Conservation (phyloP, 2,329 filamentous ascomycete genomes). For the Aureobasidium uvarum region DNA sequence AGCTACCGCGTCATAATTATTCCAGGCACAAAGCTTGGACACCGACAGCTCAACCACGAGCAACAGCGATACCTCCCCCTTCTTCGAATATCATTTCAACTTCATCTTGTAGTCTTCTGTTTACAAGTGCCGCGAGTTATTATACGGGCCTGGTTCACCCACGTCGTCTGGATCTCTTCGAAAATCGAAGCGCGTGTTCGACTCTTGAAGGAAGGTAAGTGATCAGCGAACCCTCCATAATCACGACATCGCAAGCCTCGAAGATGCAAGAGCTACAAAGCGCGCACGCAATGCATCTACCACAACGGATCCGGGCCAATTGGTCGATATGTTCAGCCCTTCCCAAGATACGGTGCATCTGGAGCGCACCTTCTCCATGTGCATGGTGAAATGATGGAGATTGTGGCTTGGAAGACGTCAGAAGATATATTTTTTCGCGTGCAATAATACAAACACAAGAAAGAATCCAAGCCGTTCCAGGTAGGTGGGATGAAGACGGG, state of each 20-base stretch:
- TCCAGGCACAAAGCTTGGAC: neutral
- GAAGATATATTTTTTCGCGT: slow-evolving; percentile 10
- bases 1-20: neutral
- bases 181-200: neutral
- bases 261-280: slow-evolving; percentile 19
- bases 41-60: neutral
- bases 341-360: neutral
- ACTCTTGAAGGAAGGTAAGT: neutral
- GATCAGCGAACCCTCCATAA: slow-evolving; percentile 9
- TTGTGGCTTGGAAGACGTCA: slow-evolving; percentile 20
- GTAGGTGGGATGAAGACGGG: neutral
- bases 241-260: slow-evolving; percentile 22
- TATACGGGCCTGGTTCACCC: neutral
- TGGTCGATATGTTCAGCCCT: neutral
- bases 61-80: neutral
- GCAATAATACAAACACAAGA: neutral
- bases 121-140: neutral
- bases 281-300: neutral
- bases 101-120: neutral
- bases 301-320: neutral
- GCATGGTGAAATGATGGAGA: neutral
- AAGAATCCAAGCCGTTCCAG: neutral
- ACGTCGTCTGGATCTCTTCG: neutral
- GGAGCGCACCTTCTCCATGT: neutral
- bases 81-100: neutral